Evolutionary conservation across 805 yeast species (phyloP).

Genomic region (Candida caryicola): DNA sequence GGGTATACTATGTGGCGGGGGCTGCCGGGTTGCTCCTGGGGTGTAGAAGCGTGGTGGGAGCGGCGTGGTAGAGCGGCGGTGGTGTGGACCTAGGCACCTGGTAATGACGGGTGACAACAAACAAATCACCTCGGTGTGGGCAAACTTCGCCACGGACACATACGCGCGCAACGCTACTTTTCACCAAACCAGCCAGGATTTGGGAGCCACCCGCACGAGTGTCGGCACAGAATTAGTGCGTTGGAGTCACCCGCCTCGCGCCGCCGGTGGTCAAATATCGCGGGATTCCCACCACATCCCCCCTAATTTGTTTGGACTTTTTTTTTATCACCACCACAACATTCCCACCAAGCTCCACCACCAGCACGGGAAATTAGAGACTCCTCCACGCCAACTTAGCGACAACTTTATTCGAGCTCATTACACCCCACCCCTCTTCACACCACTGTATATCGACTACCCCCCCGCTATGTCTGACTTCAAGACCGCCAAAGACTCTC

Average conservation of each 20-base stretch:
- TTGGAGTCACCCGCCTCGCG: background rate
- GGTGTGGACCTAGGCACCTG: no score
- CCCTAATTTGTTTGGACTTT: conserved; percentile 1
- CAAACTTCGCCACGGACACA: no score
- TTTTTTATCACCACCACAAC: background rate
- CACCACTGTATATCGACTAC: conserved; percentile 1
- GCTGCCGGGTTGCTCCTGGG: no score
- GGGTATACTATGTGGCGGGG: no score
- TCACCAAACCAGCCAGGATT: no score
- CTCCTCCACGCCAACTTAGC: no score
- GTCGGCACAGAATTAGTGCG: background rate
- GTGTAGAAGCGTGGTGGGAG: no score
- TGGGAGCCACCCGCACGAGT: background rate
- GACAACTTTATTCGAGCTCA: no score
- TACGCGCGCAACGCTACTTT: conserved; percentile 1
- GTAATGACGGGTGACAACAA: no score
- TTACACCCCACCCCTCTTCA: conserved; percentile 3
- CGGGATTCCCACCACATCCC: conserved; percentile 3
- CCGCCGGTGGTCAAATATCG: conserved; percentile 1
- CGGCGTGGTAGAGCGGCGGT: no score
- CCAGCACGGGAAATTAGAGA: no score
- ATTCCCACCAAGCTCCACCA: conserved; percentile 1
- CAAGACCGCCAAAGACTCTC: conserved; percentile 27
- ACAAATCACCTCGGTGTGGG: no score
- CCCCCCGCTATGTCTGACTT: conserved; percentile 12